Percentiles rank a stretch among this genome's conserved stretches.
These are phyloP conservation scores for Penicillium nucicola DNA, from an alignment of 495 filamentous ascomycete species.

Conservation along the genomic window DNA sequence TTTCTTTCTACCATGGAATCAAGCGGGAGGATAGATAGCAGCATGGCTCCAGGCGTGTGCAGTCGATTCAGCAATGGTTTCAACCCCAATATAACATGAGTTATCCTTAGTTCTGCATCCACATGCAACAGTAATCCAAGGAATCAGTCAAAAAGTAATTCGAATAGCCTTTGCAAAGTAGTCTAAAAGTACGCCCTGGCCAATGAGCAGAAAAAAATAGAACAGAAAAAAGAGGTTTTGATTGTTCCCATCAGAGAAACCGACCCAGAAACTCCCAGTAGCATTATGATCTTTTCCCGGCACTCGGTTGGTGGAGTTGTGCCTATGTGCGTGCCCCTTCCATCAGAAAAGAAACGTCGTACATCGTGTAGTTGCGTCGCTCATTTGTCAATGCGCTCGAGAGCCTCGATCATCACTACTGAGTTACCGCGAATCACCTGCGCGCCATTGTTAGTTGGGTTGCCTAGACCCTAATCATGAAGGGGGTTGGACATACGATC, in stretches of 20 bases:
- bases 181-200: constrained; percentile 2
- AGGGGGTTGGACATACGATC: constrained; percentile 59
- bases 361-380: constrained; percentile 10
- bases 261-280: constrained; percentile 42
- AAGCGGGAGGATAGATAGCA: neutral
- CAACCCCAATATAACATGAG: constrained; percentile 11
- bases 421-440: constrained; percentile 88
- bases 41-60: constrained; percentile 17
- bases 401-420: constrained; percentile 87
- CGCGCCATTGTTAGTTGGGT: constrained; percentile 3
- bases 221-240: constrained; percentile 31
- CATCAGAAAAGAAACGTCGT: constrained; percentile 19
- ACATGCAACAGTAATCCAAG: neutral
- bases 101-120: neutral
- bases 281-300: constrained; percentile 25
- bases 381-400: constrained; percentile 58
- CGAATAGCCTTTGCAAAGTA: neutral
- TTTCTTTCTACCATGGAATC: neutral
- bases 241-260: constrained; percentile 39
- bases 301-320: constrained; percentile 12
- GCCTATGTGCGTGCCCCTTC: constrained; percentile 15
- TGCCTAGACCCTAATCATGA: neutral
- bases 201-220: constrained; percentile 7
- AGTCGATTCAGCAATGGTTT: constrained; percentile 6
- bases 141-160: neutral